A percentile compares a stretch with the other conserved stretches of the same genome.
These are phyloP conservation scores for Tuber brumale DNA, from an alignment of 495 filamentous ascomycete genomes.

Conservation along the genomic window DNA sequence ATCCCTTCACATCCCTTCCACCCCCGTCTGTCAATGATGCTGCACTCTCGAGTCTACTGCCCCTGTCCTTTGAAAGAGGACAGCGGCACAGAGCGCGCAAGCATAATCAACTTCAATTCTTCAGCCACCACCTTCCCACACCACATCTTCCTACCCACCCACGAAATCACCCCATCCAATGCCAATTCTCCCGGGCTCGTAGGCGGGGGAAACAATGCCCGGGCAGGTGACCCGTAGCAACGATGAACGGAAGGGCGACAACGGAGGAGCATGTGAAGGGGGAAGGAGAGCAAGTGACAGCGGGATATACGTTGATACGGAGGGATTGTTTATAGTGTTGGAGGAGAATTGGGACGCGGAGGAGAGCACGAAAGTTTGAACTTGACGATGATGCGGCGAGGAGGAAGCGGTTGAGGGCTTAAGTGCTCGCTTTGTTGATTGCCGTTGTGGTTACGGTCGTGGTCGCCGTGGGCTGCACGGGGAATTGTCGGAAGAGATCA, in stretches of 20 bases:
- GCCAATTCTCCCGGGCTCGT: not conserved
- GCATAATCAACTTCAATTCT: not conserved
- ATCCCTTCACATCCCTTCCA: not conserved
- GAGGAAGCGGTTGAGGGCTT: constrained; percentile 5
- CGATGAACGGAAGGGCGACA: not conserved
- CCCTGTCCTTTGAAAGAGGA: too few species aligned
- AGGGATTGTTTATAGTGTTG: not conserved
- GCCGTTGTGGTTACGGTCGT: not conserved
- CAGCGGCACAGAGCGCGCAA: not conserved
- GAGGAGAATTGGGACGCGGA: not conserved
- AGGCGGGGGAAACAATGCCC: not conserved
- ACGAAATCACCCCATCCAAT: not conserved
- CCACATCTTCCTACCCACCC: not conserved
- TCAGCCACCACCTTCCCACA: not conserved
- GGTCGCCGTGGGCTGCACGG: constrained; percentile 3
- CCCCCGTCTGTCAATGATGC: not conserved
- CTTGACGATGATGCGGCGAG: not conserved
- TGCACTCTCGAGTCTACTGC: too few species aligned
- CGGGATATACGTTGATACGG: not conserved
- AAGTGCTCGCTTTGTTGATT: constrained; percentile 4
- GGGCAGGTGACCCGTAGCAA: not conserved
- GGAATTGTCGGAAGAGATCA: constrained; percentile 9
- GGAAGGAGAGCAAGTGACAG: not conserved
- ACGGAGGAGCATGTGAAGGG: not conserved
- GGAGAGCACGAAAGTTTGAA: not conserved